These are phyloP conservation scores for Mycosphaerella arachidis DNA, from an alignment of 2,329 filamentous ascomycete species.

Conservation along the genomic window DNA sequence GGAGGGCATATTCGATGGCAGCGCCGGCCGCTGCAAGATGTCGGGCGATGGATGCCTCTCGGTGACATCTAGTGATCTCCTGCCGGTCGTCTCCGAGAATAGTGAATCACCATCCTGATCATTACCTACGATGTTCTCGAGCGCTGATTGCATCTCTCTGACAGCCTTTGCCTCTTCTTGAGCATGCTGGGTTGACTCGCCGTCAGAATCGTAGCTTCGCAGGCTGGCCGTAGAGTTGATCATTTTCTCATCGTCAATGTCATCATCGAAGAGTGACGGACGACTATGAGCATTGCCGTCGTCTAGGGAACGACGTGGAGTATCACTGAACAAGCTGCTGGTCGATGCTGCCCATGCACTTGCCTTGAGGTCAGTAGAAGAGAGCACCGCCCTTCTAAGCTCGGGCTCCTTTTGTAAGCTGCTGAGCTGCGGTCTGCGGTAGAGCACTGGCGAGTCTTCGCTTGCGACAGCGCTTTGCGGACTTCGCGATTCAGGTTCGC, in stretches of 20 bases:
- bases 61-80: slow-evolving; percentile 49
- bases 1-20: slow-evolving; percentile 8
- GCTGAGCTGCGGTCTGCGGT: slow-evolving; percentile 23
- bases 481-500: slow-evolving; percentile 15
- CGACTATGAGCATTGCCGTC: slow-evolving; percentile 46
- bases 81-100: slow-evolving; percentile 54
- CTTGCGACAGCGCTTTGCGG: slow-evolving; percentile 12
- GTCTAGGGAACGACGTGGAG: slow-evolving; percentile 65
- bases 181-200: slow-evolving; percentile 48
- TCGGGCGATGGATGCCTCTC: slow-evolving; percentile 19
- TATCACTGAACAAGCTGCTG: slow-evolving; percentile 14
- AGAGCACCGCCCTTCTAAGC: slow-evolving; percentile 56
- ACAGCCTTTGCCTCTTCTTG: slow-evolving; percentile 74
- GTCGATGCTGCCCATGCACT: slow-evolving; percentile 18
- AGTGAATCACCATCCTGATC: slow-evolving; percentile 62
- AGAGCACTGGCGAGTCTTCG: slow-evolving; percentile 18
- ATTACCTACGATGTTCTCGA: slow-evolving; percentile 88
- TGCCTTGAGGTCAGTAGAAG: slow-evolving; percentile 55
- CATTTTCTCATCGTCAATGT: slow-evolving; percentile 68
- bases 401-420: slow-evolving; percentile 38
- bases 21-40: slow-evolving; percentile 8
- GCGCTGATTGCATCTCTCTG: slow-evolving; percentile 84
- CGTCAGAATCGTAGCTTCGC: slow-evolving; percentile 72
- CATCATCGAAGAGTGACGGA: slow-evolving; percentile 69
- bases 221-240: slow-evolving; percentile 74